Evolutionary conservation across 768 basidiomycete genomes (phyloP).

Genomic region (Suillus tomentosus): DNA sequence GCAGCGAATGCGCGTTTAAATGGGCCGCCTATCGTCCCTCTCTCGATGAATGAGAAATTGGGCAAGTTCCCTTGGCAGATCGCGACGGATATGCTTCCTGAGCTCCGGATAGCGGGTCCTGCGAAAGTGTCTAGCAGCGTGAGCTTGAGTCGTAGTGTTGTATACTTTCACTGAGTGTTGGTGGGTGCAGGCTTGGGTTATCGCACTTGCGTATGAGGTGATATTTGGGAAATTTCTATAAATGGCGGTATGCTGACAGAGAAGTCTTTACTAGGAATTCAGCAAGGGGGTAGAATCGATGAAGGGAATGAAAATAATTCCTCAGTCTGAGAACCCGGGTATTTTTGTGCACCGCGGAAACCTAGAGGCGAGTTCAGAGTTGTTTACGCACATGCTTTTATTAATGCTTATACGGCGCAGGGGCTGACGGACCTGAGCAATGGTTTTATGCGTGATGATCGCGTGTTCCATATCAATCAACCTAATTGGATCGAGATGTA

Average conservation of each 20-base stretch:
- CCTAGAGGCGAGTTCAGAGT: background rate
- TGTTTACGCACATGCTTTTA: background rate
- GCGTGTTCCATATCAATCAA: constrained; percentile 25
- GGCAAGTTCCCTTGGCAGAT: constrained; percentile 15
- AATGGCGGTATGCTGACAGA: background rate
- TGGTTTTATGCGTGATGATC: constrained; percentile 29
- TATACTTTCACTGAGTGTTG: background rate
- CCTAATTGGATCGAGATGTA: constrained; percentile 22
- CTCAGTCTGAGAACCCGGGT: background rate
- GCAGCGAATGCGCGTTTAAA: constrained; percentile 22
- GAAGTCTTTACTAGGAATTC: constrained; percentile 12
- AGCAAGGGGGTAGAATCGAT: constrained; percentile 12
- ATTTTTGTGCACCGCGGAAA: background rate
- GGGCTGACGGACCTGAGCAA: constrained; percentile 23
- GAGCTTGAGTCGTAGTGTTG: background rate
- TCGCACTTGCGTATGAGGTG: constrained; percentile 19
- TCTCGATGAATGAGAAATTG: background rate
- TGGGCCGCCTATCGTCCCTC: background rate
- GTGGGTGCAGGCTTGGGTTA: constrained; percentile 22
- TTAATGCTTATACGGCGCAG: constrained; percentile 13
- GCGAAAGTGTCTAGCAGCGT: constrained; percentile 11
- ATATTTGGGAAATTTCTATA: background rate
- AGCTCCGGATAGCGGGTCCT: background rate
- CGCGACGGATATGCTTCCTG: constrained; percentile 14
- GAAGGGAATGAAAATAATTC: constrained; percentile 9